Evolutionary conservation across 2,329 filamentous ascomycete species (phyloP), one percentile per base, ranked within the genome.

Genomic region (Ophiostoma montium): DNA sequence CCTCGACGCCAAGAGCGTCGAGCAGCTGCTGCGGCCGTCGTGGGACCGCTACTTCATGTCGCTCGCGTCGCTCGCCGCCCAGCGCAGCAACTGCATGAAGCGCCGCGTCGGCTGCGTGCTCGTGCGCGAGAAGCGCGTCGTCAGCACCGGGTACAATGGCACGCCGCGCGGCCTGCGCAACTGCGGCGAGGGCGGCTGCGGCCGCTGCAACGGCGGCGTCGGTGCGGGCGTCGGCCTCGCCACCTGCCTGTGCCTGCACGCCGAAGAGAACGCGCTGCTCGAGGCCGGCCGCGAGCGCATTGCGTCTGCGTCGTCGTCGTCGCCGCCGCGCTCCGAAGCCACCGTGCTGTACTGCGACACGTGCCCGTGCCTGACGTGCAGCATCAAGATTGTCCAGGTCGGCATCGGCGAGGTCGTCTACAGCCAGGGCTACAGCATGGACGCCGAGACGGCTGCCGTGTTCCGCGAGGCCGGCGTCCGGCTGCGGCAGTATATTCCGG

Each of bases 11-110:
- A 75, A 82, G 32, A 76, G 51, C 51, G 39, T 45, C 21, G 50
- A 53, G 48, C 50, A 84, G 57, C 82, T 92, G 2, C 72, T 98
- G 33, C 80, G 92, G 1, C 92, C 92, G 1, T 82, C 78, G 45
- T 98, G 92, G 92, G 92, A 98, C 65, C 82, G 85, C 59, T 98
- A 98, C 69, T 98, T 98, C 62, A 98, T 98, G 92, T 80, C 86
- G 36, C 72, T 98, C n/a, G 89, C 92, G 5, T 87, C 85, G 32
- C 78, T 98, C 44, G 92, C 92, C 8, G 86, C 90, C 1, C 84
- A 87, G 57, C 78, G 92, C 55, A 87, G 82, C 61, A 98, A 98
- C 65, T 98, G 92, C 70, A 98, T 98, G 92, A 95, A 96, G 68
- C 77, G 92, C 30, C 80, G 90, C 55, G 92, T 98, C 1, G 92